These are phyloP conservation scores for Lichtheimia corymbifera DNA, from an alignment of 371 early-diverging fungal genomes.

Conservation along the genomic window DNA sequence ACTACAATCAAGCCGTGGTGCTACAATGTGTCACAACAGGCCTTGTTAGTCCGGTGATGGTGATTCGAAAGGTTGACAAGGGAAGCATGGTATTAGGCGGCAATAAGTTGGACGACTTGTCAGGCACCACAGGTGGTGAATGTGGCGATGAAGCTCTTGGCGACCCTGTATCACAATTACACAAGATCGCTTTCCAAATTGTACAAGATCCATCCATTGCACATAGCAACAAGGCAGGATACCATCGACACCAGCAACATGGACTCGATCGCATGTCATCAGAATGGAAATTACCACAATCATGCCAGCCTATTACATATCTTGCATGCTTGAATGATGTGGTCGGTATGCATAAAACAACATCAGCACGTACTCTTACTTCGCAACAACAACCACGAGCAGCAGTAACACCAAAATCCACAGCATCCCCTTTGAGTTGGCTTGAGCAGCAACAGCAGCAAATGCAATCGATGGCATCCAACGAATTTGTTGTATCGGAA, in stretches of 20 bases:
- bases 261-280: slow-evolving; percentile 12
- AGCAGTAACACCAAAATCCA: not conserved
- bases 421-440: slow-evolving; percentile 15
- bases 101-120: slow-evolving; percentile 29
- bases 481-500: slow-evolving; percentile 22
- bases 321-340: slow-evolving; percentile 78
- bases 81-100: slow-evolving; percentile 80
- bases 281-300: slow-evolving; percentile 44
- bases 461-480: not conserved
- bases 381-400: slow-evolving; percentile 11
- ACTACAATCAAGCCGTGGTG: slow-evolving; percentile 83
- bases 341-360: slow-evolving; percentile 76
- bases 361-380: slow-evolving; percentile 47
- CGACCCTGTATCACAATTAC: slow-evolving; percentile 85
- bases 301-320: slow-evolving; percentile 59
- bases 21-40: slow-evolving; percentile 83
- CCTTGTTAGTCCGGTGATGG: slow-evolving; percentile 80
- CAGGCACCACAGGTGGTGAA: slow-evolving; percentile 38
- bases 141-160: slow-evolving; percentile 53
- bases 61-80: slow-evolving; percentile 82
- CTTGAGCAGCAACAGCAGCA: slow-evolving; percentile 10
- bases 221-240: slow-evolving; percentile 30
- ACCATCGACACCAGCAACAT: slow-evolving; percentile 15
- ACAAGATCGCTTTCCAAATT: slow-evolving; percentile 89
- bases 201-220: slow-evolving; percentile 50